Evolutionary conservation across 352 stramenopile genomes (phyloP), one percentile per base, ranked within the genome.

Genomic region (Phytophthora fragariaefolia): DNA sequence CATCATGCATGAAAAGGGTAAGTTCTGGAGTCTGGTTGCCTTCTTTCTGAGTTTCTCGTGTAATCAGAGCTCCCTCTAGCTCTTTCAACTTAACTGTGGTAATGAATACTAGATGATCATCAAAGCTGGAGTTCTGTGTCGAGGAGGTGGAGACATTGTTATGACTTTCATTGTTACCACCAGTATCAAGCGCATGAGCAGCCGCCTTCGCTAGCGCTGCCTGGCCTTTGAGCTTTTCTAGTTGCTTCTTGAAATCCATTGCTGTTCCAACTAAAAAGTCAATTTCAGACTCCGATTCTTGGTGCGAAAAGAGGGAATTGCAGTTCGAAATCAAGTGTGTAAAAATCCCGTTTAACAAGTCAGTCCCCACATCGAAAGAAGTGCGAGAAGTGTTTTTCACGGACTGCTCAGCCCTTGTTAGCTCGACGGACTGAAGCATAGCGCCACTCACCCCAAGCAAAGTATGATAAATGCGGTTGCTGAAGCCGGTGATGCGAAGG

Each of bases 181-280:
- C 42, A 6, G 23, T 20, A 24, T 61, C 38, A 42, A 63, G 45
- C 10, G 56, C 62, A 49, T 69, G 63, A 1, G 45, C 43, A 22
- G 62, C 62, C 7, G 46, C 63, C 42, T 71, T 80, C 9, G 49
- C 22, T n/a, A 76, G 84, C 15, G 71, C 68, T 13, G 79, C 71
- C 46, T 91, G 80, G 17, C 78, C 68, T 42, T 82, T 85, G 6
- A 90, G 73, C 28, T 86, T 85, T 0, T 71, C 63, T 13, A 90
- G 59, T 30, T 90, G 79, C 17, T 76, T 58, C 9, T 72, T 62
- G 47, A 91, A 91, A 4, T 71, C 28, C 0, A 61, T 43, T 0
- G 79, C 54, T 28, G 76, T 77, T 18, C 84, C 69, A 4, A 77
- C 40, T 7, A 91, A 20, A 13, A 78, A 61, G 1, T 58, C 52